Evolutionary conservation across 2,329 filamentous ascomycete genomes (phyloP).

Genomic region (Fusarium bulbicola): DNA sequence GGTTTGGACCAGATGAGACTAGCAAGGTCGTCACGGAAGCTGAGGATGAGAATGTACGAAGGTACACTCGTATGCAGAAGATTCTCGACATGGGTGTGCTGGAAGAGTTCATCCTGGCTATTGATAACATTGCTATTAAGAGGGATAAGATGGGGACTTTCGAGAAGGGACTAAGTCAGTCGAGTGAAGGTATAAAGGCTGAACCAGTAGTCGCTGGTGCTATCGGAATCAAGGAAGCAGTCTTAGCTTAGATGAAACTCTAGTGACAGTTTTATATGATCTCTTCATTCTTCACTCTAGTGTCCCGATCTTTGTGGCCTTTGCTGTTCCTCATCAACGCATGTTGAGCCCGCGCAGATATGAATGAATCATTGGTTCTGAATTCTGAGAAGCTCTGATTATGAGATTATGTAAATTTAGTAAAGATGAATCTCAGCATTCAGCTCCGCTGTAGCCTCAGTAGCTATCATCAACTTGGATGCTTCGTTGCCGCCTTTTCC

Average conservation of each 20-base stretch:
- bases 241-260: neutral
- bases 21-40: slow-evolving; percentile 1
- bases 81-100: slow-evolving; percentile 21
- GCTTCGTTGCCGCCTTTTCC: neutral
- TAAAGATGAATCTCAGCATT: neutral
- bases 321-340: neutral
- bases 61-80: slow-evolving; percentile 19
- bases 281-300: no score
- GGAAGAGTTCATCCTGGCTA: neutral
- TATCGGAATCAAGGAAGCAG: neutral
- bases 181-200: neutral
- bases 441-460: neutral
- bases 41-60: slow-evolving; percentile 19
- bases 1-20: slow-evolving; percentile 8
- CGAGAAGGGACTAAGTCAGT: neutral
- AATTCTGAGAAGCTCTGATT: neutral
- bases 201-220: neutral
- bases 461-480: neutral
- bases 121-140: slow-evolving; percentile 17
- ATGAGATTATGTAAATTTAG: neutral
- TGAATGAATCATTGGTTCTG: no score
- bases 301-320: neutral
- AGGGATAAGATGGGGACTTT: slow-evolving; percentile 13
- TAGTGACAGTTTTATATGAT: neutral
- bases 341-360: accelerated